Base-by-base conservation (phyloP, 2,329 filamentous ascomycete species). In the Mariannaea sp. region DNA sequence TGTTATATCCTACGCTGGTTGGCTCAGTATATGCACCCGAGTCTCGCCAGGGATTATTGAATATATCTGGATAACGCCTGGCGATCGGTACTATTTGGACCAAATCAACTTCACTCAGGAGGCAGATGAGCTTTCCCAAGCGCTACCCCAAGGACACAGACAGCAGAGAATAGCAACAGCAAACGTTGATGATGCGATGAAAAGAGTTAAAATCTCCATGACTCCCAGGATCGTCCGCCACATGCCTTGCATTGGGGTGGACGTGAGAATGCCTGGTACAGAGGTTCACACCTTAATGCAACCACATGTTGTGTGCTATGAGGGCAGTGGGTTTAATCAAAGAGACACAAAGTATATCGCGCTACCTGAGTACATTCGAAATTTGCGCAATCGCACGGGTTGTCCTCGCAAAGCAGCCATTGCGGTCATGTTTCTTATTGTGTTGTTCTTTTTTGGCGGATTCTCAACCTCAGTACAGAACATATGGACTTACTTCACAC, bases 181-280 rank as follows among this genome's bases (percentile, higher is more conserved):
- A 2, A n/a, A 22, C 1, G 29, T 39, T 5, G 29, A 14, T 12
- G 45, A 54, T 3, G 61, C 48, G 32, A 22, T 44, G 22, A 59
- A 66, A 6, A 64, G 70, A n/a, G 62, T 72, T 27, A 71, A 71
- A 54, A 67, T 73, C n/a, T 65, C 64, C 2, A 60, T 66, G 2
- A 54, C 56, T 1, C 70, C 70, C 4, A 53, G 55, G 16, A 63
- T 71, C 17, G 39, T 58, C 35, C 62, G 60, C 10, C 48, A 65
- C 54, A 62, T 46, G 17, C 55, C 51, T 8, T 62, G 66, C 9
- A 56, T 56, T 9, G 50, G 38, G 8, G 56, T 54, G 6, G 65
- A 62, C 36, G 65, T 29, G 3, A 51, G n/a, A n/a, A 62, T 46
- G 17, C 55, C 51, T 8, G 64, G 66, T 7, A 56, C 55, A 10